Evolutionary conservation across 805 yeast genomes (phyloP).

Genomic region (Yarrowia sp.): DNA sequence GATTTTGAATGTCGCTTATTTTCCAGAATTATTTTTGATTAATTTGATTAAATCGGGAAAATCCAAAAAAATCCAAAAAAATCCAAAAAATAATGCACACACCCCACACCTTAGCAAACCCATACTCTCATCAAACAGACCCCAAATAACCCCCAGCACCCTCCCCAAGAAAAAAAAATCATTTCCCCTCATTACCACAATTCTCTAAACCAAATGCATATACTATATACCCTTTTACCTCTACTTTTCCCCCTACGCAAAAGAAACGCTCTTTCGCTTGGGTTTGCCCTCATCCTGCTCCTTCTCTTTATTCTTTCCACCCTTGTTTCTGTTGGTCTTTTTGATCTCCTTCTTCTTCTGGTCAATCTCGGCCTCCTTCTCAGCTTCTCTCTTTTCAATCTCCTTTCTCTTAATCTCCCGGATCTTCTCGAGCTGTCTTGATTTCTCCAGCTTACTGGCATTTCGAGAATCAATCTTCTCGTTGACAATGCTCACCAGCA

Average conservation of each 20-base stretch:
- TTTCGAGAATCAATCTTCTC: constrained; percentile 74
- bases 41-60: too few relatives aligned
- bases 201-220: background rate
- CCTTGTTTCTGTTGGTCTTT: constrained; percentile 64
- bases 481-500: constrained; percentile 77
- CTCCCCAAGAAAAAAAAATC: too few relatives aligned
- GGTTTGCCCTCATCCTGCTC: background rate
- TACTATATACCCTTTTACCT: background rate
- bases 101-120: too few relatives aligned
- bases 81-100: too few relatives aligned
- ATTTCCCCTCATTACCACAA: too few relatives aligned
- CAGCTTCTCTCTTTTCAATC: constrained; percentile 77
- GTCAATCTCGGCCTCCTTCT: constrained; percentile 65
- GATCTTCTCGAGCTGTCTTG: constrained; percentile 83
- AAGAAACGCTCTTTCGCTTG: constrained; percentile 15
- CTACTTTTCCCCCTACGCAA: background rate
- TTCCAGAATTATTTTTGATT: too few relatives aligned
- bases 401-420: constrained; percentile 84
- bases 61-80: too few relatives aligned
- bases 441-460: constrained; percentile 87
- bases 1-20: too few relatives aligned
- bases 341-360: constrained; percentile 74
- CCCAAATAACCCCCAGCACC: too few relatives aligned
- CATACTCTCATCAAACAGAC: too few relatives aligned
- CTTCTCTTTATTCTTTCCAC: constrained; percentile 27